Conservation (phyloP, 2,329 filamentous ascomycete genomes). For the Claviceps paspali region DNA sequence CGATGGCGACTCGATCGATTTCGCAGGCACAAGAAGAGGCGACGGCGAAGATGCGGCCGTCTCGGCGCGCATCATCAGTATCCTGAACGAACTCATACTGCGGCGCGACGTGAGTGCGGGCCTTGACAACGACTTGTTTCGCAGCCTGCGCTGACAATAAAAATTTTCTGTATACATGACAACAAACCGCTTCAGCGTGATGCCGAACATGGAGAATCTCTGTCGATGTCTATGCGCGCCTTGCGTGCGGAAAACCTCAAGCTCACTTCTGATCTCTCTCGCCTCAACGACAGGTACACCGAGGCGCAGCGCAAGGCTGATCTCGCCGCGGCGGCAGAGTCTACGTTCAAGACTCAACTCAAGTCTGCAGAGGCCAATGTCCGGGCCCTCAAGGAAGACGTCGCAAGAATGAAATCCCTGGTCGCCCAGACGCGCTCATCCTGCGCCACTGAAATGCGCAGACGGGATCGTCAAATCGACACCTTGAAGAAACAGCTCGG, state of each 20-base stretch:
- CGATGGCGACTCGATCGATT: constrained; percentile 65
- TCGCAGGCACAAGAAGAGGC: constrained; percentile 53
- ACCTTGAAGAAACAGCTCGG: constrained; percentile 74
- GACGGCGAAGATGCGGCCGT: constrained; percentile 42
- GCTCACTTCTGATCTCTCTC: constrained; percentile 52
- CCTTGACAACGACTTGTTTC: neutral
- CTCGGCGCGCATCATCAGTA: constrained; percentile 77
- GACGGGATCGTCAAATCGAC: constrained; percentile 79
- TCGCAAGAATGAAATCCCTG: constrained; percentile 60
- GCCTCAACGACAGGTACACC: constrained; percentile 36
- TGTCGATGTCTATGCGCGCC: constrained; percentile 62
- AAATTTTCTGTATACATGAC: too few species aligned
- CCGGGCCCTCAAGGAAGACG: constrained; percentile 70
- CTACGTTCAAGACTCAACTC: constrained; percentile 52
- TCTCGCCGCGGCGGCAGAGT: constrained; percentile 53
- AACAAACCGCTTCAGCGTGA: too few species aligned
- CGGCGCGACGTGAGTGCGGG: constrained; percentile 56
- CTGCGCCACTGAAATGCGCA: constrained; percentile 81
- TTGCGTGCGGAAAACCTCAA: constrained; percentile 62
- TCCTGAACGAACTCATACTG: constrained; percentile 86
- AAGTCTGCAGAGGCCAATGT: constrained; percentile 59
- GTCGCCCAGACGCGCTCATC: constrained; percentile 72
- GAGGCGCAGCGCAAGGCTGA: constrained; percentile 41
- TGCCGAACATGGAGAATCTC: constrained; percentile 70
- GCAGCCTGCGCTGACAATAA: constrained; percentile 6